These are phyloP conservation scores for Tolypocladium guangdongense DNA, from an alignment of 2,329 filamentous ascomycete species.

Conservation along the genomic window DNA sequence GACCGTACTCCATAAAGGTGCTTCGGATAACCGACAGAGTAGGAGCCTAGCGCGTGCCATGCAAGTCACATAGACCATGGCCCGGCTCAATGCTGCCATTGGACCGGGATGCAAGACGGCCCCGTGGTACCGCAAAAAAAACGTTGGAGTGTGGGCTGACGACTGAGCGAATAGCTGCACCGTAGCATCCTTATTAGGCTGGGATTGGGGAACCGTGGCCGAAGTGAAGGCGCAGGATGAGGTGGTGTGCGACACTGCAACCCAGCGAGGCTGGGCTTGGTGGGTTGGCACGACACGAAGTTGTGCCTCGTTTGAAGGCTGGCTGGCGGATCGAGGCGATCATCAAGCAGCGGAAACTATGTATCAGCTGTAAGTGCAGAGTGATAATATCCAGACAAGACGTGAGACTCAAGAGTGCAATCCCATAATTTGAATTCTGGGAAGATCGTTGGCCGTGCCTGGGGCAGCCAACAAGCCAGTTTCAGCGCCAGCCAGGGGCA, in stretches of 20 bases:
- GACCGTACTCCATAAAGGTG: neutral
- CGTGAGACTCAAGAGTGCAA: neutral
- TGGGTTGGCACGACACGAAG: neutral
- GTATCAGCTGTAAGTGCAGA: neutral
- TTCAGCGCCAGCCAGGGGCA: neutral
- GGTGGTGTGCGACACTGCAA: neutral
- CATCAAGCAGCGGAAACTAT: neutral
- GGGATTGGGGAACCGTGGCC: constrained; percentile 1
- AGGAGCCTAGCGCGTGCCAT: neutral
- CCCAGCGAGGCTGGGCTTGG: neutral
- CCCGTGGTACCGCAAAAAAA: neutral
- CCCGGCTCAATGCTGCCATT: neutral
- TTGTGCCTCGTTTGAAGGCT: neutral
- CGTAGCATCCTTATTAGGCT: neutral
- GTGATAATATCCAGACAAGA: neutral
- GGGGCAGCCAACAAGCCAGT: neutral
- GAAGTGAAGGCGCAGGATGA: neutral
- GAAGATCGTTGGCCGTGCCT: neutral
- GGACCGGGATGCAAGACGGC: neutral
- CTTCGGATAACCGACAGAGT: neutral
- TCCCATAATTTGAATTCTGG: neutral
- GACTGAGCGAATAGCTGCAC: neutral
- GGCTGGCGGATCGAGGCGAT: neutral
- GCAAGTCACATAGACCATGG: neutral
- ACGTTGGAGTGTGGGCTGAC: neutral